Evolutionary conservation across 768 basidiomycete species (phyloP).

Genomic region (Panaeolus cyanescens): DNA sequence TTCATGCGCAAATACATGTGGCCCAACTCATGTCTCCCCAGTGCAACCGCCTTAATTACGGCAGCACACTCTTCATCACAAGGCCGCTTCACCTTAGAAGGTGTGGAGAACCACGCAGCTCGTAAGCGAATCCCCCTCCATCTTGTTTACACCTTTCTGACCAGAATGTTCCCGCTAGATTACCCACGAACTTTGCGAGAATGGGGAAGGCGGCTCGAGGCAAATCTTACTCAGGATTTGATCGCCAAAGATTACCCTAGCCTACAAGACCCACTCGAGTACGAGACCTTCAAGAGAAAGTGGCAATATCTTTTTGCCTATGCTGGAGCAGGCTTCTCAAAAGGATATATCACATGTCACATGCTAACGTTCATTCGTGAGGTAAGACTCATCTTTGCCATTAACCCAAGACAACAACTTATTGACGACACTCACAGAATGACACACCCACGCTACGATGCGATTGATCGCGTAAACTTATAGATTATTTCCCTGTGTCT

Average conservation of each 20-base stretch:
- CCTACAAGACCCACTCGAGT: slow-evolving; percentile 55
- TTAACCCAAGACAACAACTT: not conserved
- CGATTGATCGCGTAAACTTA: slow-evolving; percentile 35
- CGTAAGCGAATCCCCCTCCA: slow-evolving; percentile 44
- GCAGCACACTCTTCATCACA: slow-evolving; percentile 70
- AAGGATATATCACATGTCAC: slow-evolving; percentile 81
- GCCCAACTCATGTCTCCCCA: slow-evolving; percentile 88
- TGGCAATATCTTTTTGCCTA: slow-evolving; percentile 87
- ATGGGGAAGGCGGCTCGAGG: slow-evolving; percentile 80
- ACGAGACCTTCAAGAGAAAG: slow-evolving; percentile 74
- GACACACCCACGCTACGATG: slow-evolving; percentile 48
- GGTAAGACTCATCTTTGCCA: slow-evolving; percentile 40
- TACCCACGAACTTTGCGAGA: slow-evolving; percentile 93
- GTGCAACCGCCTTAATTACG: slow-evolving; percentile 78
- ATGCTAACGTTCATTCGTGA: slow-evolving; percentile 76
- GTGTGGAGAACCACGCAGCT: slow-evolving; percentile 82
- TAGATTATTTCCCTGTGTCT: not conserved
- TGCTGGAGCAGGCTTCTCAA: slow-evolving; percentile 77
- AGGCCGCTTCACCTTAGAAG: slow-evolving; percentile 79
- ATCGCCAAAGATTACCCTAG: slow-evolving; percentile 62
- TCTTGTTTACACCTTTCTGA: slow-evolving; percentile 1
- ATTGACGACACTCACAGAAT: slow-evolving; percentile 33
- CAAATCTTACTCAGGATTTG: slow-evolving; percentile 59
- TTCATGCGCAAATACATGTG: slow-evolving; percentile 90
- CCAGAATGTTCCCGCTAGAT: slow-evolving; percentile 36